A percentile compares a stretch with the other conserved stretches of the same genome.
Conservation (phyloP, 2,329 filamentous ascomycete species). For the Mycocentrospora acerina region DNA sequence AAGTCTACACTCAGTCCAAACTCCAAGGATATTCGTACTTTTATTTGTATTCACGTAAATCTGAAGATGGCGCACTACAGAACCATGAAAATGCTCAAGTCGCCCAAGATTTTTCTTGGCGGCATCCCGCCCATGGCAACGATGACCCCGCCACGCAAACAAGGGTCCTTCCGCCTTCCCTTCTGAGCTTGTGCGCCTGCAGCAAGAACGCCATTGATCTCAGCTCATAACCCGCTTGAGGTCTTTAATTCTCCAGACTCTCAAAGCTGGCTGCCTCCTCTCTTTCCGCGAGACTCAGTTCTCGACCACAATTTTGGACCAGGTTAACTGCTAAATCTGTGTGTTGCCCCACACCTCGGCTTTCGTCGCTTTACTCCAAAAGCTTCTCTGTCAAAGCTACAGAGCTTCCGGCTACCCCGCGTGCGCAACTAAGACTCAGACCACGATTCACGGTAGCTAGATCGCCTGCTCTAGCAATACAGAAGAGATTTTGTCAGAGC, state of each 20-base stretch:
- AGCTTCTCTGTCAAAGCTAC: slow-evolving; percentile 18
- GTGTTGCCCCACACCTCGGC: slow-evolving; percentile 8
- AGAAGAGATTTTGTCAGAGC: slow-evolving; percentile 35
- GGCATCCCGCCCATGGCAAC: too few species aligned
- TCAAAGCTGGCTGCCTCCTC: slow-evolving; percentile 37
- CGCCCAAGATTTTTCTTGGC: too few species aligned
- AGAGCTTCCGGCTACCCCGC: slow-evolving; percentile 20
- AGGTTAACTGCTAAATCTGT: slow-evolving; percentile 17
- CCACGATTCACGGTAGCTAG: slow-evolving; percentile 16
- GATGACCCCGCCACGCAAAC: too few species aligned
- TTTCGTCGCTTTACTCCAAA: slow-evolving; percentile 11
- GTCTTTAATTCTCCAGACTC: too few species aligned
- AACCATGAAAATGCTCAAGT: too few species aligned
- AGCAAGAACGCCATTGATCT: slow-evolving; percentile 14
- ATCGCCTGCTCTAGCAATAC: slow-evolving; percentile 13
- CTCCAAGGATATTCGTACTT: too few species aligned
- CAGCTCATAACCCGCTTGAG: slow-evolving; percentile 9
- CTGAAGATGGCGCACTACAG: too few species aligned
- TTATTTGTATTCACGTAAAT: too few species aligned
- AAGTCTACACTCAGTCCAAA: too few species aligned
- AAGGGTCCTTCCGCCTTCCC: slow-evolving; percentile 24
- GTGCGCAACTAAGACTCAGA: slow-evolving; percentile 14
- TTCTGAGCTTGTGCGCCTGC: slow-evolving; percentile 8
- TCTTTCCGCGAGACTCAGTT: slow-evolving; percentile 36
- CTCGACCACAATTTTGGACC: slow-evolving; percentile 32